These are phyloP conservation scores for Russula vinacea DNA, from an alignment of 768 basidiomycete species.

Conservation along the genomic window DNA sequence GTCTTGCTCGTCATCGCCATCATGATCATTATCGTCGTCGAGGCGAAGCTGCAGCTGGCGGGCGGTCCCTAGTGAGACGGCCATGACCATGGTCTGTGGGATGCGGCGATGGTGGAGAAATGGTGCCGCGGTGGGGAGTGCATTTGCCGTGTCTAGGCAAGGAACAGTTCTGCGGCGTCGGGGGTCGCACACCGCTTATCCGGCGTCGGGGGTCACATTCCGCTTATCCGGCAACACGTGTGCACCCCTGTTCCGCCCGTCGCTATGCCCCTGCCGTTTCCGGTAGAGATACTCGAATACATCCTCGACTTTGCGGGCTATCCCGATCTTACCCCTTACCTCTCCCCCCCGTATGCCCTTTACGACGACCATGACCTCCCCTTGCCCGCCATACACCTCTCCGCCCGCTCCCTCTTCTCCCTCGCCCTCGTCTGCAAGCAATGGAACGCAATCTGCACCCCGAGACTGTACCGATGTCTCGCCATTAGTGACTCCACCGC, in stretches of 20 bases:
- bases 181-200: background rate
- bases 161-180: background rate
- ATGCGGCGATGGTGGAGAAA: conserved; percentile 4
- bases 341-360: background rate
- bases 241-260: background rate
- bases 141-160: conserved; percentile 1
- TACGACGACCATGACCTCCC: background rate
- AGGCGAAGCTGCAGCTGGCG: conserved; percentile 1
- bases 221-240: conserved; percentile 6
- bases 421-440: conserved; percentile 21
- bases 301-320: conserved; percentile 8
- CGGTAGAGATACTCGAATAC: conserved; percentile 13
- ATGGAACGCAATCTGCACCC: conserved; percentile 20
- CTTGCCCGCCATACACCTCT: conserved; percentile 13
- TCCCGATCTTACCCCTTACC: conserved; percentile 7
- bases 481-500: conserved; percentile 8
- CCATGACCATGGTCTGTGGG: conserved; percentile 7
- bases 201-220: background rate
- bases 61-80: background rate
- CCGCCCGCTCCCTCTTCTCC: background rate
- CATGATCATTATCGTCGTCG: conserved; percentile 12
- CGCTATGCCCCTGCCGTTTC: conserved; percentile 15
- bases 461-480: conserved; percentile 17
- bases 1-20: conserved; percentile 23
- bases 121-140: background rate